Conservation (phyloP, 2,329 filamentous ascomycete genomes). For the Fusarium redolens region DNA sequence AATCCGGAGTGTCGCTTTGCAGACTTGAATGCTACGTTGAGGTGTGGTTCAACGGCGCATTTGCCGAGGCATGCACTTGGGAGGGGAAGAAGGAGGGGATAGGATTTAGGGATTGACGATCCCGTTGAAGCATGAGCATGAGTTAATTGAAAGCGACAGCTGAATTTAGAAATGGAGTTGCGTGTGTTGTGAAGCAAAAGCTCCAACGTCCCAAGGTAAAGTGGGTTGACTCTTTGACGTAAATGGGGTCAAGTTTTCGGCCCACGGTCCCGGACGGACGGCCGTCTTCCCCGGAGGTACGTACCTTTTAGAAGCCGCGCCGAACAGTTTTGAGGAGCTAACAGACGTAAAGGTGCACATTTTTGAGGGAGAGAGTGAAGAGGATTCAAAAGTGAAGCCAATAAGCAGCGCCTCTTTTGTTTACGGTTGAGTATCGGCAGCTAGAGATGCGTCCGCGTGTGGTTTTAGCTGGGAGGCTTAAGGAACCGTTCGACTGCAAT, state of each 20-base stretch:
- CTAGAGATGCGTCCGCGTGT: constrained; percentile 36
- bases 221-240: constrained; percentile 24
- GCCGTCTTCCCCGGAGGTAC: constrained; percentile 31
- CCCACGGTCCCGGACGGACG: constrained; percentile 21
- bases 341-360: background rate
- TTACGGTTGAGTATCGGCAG: constrained; percentile 24
- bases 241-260: constrained; percentile 23
- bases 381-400: constrained; percentile 17
- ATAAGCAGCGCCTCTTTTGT: constrained; percentile 8
- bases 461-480: constrained; percentile 19
- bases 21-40: constrained; percentile 27
- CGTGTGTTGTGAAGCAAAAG: constrained; percentile 19
- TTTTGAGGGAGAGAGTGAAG: background rate
- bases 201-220: constrained; percentile 1
- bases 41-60: constrained; percentile 36
- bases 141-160: constrained; percentile 8
- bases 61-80: constrained; percentile 30
- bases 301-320: constrained; percentile 27
- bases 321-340: constrained; percentile 2
- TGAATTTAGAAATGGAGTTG: constrained; percentile 30
- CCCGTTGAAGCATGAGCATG: constrained; percentile 11
- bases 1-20: constrained; percentile 21
- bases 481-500: constrained; percentile 36
- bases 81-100: background rate
- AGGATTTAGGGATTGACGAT: constrained; percentile 23